A percentile compares a stretch with the other conserved stretches of the same genome.
These are phyloP conservation scores for Phytophthora lateralis DNA, from an alignment of 352 stramenopile species.

Conservation along the genomic window DNA sequence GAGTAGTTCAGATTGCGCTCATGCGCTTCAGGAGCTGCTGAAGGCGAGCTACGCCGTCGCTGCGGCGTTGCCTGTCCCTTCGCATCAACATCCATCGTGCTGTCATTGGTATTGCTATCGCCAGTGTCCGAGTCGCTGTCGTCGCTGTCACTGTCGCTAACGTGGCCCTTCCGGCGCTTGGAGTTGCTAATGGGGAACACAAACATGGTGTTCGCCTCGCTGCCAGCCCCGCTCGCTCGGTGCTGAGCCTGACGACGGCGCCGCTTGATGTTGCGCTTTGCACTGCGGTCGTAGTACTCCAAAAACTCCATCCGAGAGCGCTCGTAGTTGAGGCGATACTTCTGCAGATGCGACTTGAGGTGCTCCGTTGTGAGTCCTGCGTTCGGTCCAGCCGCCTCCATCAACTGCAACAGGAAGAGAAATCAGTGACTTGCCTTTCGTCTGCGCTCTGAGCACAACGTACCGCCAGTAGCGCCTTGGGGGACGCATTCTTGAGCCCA, in stretches of 20 bases:
- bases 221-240: conserved; percentile 20
- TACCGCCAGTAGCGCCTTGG: conserved; percentile 80
- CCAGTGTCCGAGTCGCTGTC: conserved; percentile 44
- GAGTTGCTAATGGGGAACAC: conserved; percentile 77
- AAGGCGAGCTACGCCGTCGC: conserved; percentile 15
- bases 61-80: conserved; percentile 21
- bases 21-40: conserved; percentile 8
- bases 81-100: conserved; percentile 28
- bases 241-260: conserved; percentile 48
- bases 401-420: conserved; percentile 49
- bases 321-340: conserved; percentile 90
- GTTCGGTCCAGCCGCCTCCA: conserved; percentile 61
- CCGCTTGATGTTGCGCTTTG: conserved; percentile 64
- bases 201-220: conserved; percentile 75
- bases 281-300: conserved; percentile 84
- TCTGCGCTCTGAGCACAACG: conserved; percentile 11
- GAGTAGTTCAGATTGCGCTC: conserved; percentile 28
- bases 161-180: conserved; percentile 43
- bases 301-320: conserved; percentile 86
- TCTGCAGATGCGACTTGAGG: conserved; percentile 89
- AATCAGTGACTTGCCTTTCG: conserved; percentile 8
- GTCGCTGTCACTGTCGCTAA: conserved; percentile 45
- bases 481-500: conserved; percentile 87
- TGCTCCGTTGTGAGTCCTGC: conserved; percentile 84
- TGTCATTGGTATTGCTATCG: conserved; percentile 34